These are phyloP conservation scores for Leishmania tropica DNA, from an alignment of 208 protist genomes.

Conservation along the genomic window DNA sequence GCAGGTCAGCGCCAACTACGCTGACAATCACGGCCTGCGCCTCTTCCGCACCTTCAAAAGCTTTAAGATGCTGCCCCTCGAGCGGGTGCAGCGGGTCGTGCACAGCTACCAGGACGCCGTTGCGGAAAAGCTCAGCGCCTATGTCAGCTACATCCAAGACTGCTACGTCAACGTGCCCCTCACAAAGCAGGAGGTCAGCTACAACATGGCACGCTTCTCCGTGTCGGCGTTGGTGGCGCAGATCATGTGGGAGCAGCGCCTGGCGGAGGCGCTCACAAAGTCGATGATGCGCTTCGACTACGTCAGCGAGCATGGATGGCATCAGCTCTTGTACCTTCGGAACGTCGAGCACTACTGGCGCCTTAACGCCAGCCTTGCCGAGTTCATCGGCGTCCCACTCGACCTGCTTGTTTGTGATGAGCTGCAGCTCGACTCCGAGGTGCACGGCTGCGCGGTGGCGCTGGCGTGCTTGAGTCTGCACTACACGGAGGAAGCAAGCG, in stretches of 20 bases:
- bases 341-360: conserved; percentile 82
- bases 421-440: conserved; percentile 61
- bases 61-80: conserved; percentile 70
- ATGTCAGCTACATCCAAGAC: conserved; percentile 68
- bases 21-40: conserved; percentile 37
- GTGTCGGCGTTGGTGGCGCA: conserved; percentile 59
- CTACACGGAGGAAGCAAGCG: conserved; percentile 67
- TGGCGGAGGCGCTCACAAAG: conserved; percentile 56
- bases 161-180: conserved; percentile 68
- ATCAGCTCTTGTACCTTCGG: conserved; percentile 84
- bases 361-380: conserved; percentile 69
- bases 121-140: conserved; percentile 58
- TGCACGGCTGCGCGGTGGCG: conserved; percentile 84
- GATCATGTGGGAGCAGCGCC: conserved; percentile 74
- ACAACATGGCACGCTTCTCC: conserved; percentile 52
- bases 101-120: conserved; percentile 67
- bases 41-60: conserved; percentile 70
- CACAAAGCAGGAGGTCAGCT: conserved; percentile 48
- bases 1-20: not conserved
- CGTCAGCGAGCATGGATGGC: conserved; percentile 83
- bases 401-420: conserved; percentile 41
- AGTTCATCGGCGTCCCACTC: conserved; percentile 70
- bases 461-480: conserved; percentile 80
- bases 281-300: conserved; percentile 71
- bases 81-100: conserved; percentile 72